A percentile compares a stretch with the other conserved stretches of the same genome.
phyloP scores from a whole-genome alignment of 495 filamentous ascomycete species.

The Usnea hakonensis region DNA sequence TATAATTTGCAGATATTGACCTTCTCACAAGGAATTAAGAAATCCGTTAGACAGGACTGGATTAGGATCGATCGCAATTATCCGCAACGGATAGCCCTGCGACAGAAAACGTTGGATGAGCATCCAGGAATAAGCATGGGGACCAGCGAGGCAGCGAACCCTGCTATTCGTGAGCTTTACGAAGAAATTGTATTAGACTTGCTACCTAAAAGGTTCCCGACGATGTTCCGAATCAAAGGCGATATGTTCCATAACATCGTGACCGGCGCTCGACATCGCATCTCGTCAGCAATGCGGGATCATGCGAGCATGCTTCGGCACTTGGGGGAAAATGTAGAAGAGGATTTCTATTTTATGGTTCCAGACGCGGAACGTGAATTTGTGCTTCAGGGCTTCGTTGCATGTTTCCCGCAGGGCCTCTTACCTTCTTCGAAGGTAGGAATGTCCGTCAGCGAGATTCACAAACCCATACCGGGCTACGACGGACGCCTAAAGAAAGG shows the following conservation, averaged over 20 bases:
- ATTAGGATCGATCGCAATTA: conserved; percentile 18
- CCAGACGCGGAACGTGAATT: conserved; percentile 41
- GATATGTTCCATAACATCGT: conserved; percentile 14
- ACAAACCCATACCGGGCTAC: conserved; percentile 63
- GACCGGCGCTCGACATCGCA: conserved; percentile 16
- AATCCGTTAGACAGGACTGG: conserved; percentile 15
- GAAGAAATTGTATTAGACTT: conserved; percentile 53
- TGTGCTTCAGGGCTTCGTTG: conserved; percentile 56
- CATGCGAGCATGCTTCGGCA: conserved; percentile 33
- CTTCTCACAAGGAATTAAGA: conserved; percentile 12
- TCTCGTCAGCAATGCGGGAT: conserved; percentile 35
- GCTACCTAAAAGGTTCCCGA: conserved; percentile 58
- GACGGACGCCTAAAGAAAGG: conserved; percentile 59
- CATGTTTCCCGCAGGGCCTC: conserved; percentile 70
- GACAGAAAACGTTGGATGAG: conserved; percentile 11
- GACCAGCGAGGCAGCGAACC: conserved; percentile 17
- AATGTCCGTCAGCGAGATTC: conserved; percentile 55
- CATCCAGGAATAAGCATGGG: conserved; percentile 1
- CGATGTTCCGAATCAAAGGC: conserved; percentile 43
- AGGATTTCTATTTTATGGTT: conserved; percentile 69
- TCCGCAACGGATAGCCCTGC: conserved; percentile 6
- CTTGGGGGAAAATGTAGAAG: conserved; percentile 43
- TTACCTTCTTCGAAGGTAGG: conserved; percentile 57
- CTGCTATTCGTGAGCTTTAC: conserved; percentile 50
- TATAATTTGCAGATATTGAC: neutral